Evolutionary conservation across 2,329 filamentous ascomycete genomes (phyloP).

Genomic region (Neofusicoccum parvum): DNA sequence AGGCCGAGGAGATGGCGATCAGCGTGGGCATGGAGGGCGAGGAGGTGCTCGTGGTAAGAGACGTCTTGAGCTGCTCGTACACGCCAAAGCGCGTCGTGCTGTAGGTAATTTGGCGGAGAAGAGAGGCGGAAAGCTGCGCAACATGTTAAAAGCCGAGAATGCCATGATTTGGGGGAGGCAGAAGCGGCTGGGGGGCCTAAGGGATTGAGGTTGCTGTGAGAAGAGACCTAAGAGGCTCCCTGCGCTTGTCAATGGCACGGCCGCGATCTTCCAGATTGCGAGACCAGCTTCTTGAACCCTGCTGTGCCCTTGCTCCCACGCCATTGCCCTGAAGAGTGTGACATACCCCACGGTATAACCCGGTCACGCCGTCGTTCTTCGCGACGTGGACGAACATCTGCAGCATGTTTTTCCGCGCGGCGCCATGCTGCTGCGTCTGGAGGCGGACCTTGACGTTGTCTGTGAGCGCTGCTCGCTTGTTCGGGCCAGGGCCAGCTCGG

Average conservation of each 20-base stretch:
- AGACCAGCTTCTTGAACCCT: background rate
- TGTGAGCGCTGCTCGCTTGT: background rate
- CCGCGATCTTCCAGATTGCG: background rate
- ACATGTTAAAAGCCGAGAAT: background rate
- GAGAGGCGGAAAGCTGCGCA: constrained; percentile 75
- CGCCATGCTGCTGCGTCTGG: constrained; percentile 77
- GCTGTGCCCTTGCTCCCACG: background rate
- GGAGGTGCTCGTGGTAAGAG: constrained; percentile 55
- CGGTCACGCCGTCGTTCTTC: constrained; percentile 71
- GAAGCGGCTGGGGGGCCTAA: background rate
- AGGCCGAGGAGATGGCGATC: constrained; percentile 77
- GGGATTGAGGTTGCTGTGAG: background rate
- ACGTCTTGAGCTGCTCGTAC: constrained; percentile 88
- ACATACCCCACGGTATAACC: constrained; percentile 78
- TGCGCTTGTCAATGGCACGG: background rate
- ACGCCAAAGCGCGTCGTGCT: constrained; percentile 94
- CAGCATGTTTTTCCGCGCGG: constrained; percentile 69
- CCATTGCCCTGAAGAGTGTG: background rate
- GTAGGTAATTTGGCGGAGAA: constrained; percentile 91
- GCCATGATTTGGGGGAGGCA: background rate
- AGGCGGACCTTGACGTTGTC: constrained; percentile 68
- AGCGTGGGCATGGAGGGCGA: constrained; percentile 74
- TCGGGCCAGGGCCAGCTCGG: background rate
- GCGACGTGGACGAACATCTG: constrained; percentile 84
- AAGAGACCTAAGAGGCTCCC: background rate